Conservation (phyloP, 2,329 filamentous ascomycete species). For the Biscogniauxia sp. region DNA sequence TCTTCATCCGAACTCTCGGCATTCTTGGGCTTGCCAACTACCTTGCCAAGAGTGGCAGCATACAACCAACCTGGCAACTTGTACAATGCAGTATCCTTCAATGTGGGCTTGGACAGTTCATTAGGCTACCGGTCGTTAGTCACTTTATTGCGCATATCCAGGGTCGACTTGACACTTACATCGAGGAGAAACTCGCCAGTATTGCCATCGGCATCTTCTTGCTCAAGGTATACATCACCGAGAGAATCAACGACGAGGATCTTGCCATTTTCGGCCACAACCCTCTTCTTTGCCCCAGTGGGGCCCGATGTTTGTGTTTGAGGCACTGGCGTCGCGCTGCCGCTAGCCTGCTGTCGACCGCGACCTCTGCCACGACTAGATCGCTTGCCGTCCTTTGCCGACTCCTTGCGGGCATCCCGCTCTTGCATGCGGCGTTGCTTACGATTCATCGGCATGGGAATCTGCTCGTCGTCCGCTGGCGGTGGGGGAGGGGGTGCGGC, state of each 20-base stretch:
- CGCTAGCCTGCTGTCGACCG: constrained; percentile 38
- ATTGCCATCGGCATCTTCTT: constrained; percentile 82
- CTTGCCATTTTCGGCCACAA: constrained; percentile 94
- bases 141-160: not conserved
- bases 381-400: constrained; percentile 52
- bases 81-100: constrained; percentile 80
- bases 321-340: constrained; percentile 54
- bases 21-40: constrained; percentile 37
- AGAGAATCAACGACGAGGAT: constrained; percentile 86
- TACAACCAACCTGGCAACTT: constrained; percentile 75
- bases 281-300: constrained; percentile 77
- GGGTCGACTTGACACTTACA: constrained; percentile 51
- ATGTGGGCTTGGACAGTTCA: constrained; percentile 73
- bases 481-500: constrained; percentile 43
- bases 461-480: constrained; percentile 48
- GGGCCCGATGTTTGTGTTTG: constrained; percentile 54
- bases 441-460: constrained; percentile 67
- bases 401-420: constrained; percentile 73
- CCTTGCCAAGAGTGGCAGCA: constrained; percentile 51
- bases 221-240: constrained; percentile 93
- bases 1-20: constrained; percentile 32
- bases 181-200: constrained; percentile 83
- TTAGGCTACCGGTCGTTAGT: constrained; percentile 54
- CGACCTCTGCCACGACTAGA: constrained; percentile 36
- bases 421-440: constrained; percentile 87